These are phyloP conservation scores for Diophrys sp. DNA, from an alignment of 73 alveolate genomes.

Conservation along the genomic window DNA sequence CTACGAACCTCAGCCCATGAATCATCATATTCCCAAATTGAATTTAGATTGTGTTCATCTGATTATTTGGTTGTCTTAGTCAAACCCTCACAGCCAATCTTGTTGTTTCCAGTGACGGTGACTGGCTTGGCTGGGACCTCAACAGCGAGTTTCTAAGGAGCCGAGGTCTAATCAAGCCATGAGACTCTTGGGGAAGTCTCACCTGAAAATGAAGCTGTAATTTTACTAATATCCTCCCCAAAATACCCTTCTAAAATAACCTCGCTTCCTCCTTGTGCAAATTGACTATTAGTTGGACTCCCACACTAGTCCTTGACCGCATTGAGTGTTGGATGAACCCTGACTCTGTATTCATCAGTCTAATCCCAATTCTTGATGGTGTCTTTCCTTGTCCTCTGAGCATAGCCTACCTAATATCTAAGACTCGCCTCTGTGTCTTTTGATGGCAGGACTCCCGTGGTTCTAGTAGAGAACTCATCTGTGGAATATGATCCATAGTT, in stretches of 20 bases:
- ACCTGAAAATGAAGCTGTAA: not conserved
- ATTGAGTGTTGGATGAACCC: not conserved
- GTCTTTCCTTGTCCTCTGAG: not conserved
- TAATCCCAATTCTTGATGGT: not conserved
- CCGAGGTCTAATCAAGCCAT: not conserved
- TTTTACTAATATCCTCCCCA: not conserved
- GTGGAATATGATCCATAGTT: not conserved
- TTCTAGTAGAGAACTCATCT: not conserved
- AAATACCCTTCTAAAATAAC: not conserved
- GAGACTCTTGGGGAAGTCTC: not conserved
- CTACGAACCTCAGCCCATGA: not conserved
- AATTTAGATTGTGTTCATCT: not conserved
- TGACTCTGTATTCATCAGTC: not conserved
- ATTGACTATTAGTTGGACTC: not conserved
- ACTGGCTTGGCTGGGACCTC: not conserved
- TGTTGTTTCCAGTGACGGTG: not conserved
- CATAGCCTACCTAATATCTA: not conserved
- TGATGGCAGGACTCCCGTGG: not conserved
- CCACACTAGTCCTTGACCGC: not conserved
- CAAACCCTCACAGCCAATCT: not conserved
- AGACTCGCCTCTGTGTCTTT: not conserved
- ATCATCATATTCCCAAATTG: not conserved
- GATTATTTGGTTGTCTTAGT: not conserved
- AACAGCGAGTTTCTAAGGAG: not conserved
- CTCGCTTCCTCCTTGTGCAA: not conserved